Percentiles rank a stretch among this genome's conserved stretches.
Evolutionary conservation across 1,284 basidiomycete genomes (phyloP).

Genomic region (Malassezia sp.): DNA sequence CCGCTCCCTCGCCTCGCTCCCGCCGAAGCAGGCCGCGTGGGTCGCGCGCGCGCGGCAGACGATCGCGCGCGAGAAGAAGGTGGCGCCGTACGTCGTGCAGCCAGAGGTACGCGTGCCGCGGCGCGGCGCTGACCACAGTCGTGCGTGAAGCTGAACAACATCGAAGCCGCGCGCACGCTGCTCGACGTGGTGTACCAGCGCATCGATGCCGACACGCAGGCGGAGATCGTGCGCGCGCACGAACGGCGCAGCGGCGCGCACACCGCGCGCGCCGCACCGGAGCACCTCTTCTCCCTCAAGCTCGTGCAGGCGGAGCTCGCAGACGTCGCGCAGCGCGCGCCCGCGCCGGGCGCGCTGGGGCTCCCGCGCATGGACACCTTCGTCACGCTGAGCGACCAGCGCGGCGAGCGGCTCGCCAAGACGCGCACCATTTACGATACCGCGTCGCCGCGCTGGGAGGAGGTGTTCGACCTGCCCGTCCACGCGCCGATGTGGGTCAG

Average conservation of each 20-base stretch:
- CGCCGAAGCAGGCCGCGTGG: slow-evolving; percentile 66
- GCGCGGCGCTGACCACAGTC: slow-evolving; percentile 81
- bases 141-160: slow-evolving; percentile 95
- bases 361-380: slow-evolving; percentile 61
- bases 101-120: slow-evolving; percentile 78
- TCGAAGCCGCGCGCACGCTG: slow-evolving; percentile 77
- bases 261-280: background rate
- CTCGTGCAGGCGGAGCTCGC: slow-evolving; percentile 10
- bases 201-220: slow-evolving; percentile 78
- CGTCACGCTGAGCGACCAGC: slow-evolving; percentile 83
- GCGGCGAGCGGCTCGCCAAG: slow-evolving; percentile 78
- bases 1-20: slow-evolving; percentile 46
- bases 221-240: slow-evolving; percentile 51
- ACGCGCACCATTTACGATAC: slow-evolving; percentile 92
- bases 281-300: slow-evolving; percentile 4
- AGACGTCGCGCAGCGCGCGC: background rate
- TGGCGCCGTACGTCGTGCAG: slow-evolving; percentile 86
- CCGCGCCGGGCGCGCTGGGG: background rate
- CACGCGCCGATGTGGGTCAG: slow-evolving; percentile 76
- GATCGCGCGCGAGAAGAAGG: slow-evolving; percentile 72
- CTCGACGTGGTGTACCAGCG: slow-evolving; percentile 87
- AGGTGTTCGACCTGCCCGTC: slow-evolving; percentile 87
- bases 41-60: slow-evolving; percentile 76
- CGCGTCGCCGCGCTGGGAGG: slow-evolving; percentile 84
- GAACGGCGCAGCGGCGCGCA: slow-evolving; percentile 67